Evolutionary conservation across 371 early-diverging fungal genomes (phyloP), one percentile per base, ranked within the genome.

Genomic region (Mortierella sp.): DNA sequence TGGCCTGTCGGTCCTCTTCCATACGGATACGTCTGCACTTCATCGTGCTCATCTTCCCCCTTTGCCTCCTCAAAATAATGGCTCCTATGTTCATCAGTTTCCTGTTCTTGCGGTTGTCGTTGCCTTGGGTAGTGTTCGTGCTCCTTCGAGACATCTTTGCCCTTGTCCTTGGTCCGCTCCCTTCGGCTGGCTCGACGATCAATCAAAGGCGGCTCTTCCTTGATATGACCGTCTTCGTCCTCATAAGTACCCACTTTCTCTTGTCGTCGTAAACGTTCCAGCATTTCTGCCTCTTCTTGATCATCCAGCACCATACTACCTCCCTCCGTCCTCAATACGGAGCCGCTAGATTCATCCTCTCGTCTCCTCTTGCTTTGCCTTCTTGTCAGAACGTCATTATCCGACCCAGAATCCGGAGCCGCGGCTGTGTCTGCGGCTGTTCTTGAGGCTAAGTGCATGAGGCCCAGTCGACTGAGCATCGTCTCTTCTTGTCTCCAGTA

Each of bases 401-500:
- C 52, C 11, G 37, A 34, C 37, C 14, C 37, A 14, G 49, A 39
- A 9, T 57, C 53, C 14, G 50, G 28, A 3, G 24, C 31, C 11
- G 7, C 23, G 17, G 32, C 53, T 6, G 8, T 39, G 17, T 43
- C 47, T 15, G 12, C 12, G 9, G 44, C 32, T 1, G 24, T 2
- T 50, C 28, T 49, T 3, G 65, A 61, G 4, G 63, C 52, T 1
- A 76, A 30, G 21, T 64, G 62, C 11, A 24, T 19, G 23, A 76
- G 48, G 0, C 70, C 70, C 24, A 76, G 37, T 5, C 76, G 60
- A 28, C 56, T 24, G 42, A 76, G 48, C 65, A 76, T 56, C 9
- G 51, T 46, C 12, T 56, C 43, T 46, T 76, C 76, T 37, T 76
- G 76, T 14, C 60, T 37, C 47, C 37, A 41, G 50, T 88, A 86